Evolutionary conservation across 2,329 filamentous ascomycete genomes (phyloP).

Genomic region (Exophiala calicioides): DNA sequence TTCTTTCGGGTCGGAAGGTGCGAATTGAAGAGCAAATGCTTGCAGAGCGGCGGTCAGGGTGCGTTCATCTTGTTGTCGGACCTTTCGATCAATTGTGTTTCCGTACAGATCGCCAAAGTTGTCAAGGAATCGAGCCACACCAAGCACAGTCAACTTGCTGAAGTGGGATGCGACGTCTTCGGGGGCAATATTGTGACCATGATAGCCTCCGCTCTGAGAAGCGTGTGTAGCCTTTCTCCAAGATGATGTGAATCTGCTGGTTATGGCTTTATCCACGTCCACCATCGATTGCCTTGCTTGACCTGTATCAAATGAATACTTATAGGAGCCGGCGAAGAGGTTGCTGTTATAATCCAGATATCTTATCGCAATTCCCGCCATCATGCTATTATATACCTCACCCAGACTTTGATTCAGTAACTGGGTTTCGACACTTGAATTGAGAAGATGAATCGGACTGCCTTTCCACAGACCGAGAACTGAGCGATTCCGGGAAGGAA

Average conservation of each 20-base stretch:
- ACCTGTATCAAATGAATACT: slow-evolving; percentile 17
- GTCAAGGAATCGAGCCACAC: slow-evolving; percentile 21
- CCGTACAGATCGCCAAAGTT: slow-evolving; percentile 21
- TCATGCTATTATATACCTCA: slow-evolving; percentile 22
- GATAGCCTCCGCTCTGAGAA: too few relatives aligned
- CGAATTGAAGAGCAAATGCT: slow-evolving; percentile 19
- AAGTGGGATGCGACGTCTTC: slow-evolving; percentile 11
- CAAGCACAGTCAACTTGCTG: slow-evolving; percentile 20
- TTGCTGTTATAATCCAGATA: slow-evolving; percentile 22
- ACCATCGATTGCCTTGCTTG: not conserved
- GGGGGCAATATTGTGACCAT: slow-evolving; percentile 1
- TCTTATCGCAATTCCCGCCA: slow-evolving; percentile 20
- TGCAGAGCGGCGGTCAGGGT: slow-evolving; percentile 18
- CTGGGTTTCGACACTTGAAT: slow-evolving; percentile 17
- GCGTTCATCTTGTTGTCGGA: slow-evolving; percentile 14
- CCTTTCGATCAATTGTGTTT: slow-evolving; percentile 15
- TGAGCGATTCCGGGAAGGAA: not conserved
- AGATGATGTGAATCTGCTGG: slow-evolving; percentile 1
- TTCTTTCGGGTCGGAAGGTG: slow-evolving; percentile 7
- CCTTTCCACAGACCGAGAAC: slow-evolving; percentile 13
- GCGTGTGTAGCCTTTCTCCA: slow-evolving; percentile 7
- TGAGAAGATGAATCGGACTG: slow-evolving; percentile 20
- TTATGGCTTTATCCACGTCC: not conserved
- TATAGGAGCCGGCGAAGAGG: slow-evolving; percentile 20
- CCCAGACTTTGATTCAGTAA: slow-evolving; percentile 17